Evolutionary conservation across 441 rosid species (phyloP), one percentile per base, ranked within the genome.

Genomic region (Arabidopsis hybrid): DNA sequence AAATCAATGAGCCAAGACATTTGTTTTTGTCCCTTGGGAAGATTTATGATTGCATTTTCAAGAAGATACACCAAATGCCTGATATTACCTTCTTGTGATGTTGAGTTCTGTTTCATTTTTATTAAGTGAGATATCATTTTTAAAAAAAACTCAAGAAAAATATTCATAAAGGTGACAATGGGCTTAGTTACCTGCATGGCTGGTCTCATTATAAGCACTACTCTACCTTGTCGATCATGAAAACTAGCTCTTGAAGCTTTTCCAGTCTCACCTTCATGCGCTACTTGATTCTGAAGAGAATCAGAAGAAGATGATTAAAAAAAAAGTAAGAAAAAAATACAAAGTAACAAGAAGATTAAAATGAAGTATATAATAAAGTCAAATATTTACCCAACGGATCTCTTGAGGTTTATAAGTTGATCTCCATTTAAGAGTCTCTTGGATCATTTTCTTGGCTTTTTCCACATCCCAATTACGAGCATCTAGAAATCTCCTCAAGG

Each of bases 211-310:
- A 89, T 89, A 64, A 89, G 91, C 61, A 89, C 94, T 0, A 81
- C 78, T 71, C 94, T 84, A 34, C 91, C 94, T n/a, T 64, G 69
- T 21, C 78, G 76, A 75, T 89, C 94, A 34, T 78, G 85, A 81
- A 89, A 89, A 59, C 69, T 52, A 46, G 92, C 94, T 77, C 94
- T 82, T 14, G 91, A 87, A 52, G 70, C 79, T 72, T 89, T 89
- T 5, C 94, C 94, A 6, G 92, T 87, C 83, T 86, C 94, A 42
- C 91, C 94, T 83, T 89, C 94, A 72, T 86, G 86, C 5, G 91
- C 91, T 38, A 89, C 90, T 78, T 87, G 83, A 69, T 73, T 68
- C 92, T 89, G 53, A 16, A 77, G 10, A 29, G 0, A 31, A 4
- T 29, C 16, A 67, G 1, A 59, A n/a, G 16, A 21, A 67, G 0